Evolutionary conservation across 352 stramenopile species (phyloP).

Genomic region (Phytophthora aleatoria): DNA sequence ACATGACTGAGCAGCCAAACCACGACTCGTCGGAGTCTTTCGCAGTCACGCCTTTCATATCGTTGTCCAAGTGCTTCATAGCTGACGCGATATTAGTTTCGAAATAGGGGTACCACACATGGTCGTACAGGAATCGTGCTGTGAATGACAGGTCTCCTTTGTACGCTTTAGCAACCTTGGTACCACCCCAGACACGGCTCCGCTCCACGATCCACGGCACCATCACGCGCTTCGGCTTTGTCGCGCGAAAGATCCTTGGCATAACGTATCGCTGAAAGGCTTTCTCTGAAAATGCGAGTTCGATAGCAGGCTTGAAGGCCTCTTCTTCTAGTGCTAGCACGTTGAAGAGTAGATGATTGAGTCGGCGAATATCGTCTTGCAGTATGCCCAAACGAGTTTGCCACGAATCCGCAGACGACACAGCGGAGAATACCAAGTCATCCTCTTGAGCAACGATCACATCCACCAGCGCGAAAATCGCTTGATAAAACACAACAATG

Average conservation of each 20-base stretch:
- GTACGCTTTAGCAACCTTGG: slow-evolving; percentile 60
- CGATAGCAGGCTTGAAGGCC: slow-evolving; percentile 59
- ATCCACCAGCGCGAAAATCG: slow-evolving; percentile 66
- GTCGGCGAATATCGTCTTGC: slow-evolving; percentile 73
- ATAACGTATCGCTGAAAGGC: slow-evolving; percentile 81
- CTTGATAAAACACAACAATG: slow-evolving; percentile 62
- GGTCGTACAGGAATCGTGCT: slow-evolving; percentile 78
- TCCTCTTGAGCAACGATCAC: slow-evolving; percentile 65
- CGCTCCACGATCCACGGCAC: slow-evolving; percentile 86
- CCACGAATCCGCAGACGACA: slow-evolving; percentile 54
- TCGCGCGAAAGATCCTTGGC: slow-evolving; percentile 70
- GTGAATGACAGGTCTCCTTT: slow-evolving; percentile 79
- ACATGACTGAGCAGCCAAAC: slow-evolving; percentile 74
- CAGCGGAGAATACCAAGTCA: slow-evolving; percentile 48
- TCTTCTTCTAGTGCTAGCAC: slow-evolving; percentile 75
- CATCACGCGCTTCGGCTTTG: slow-evolving; percentile 67
- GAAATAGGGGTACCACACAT: slow-evolving; percentile 80
- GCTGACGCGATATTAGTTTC: slow-evolving; percentile 63
- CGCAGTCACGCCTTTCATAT: slow-evolving; percentile 33
- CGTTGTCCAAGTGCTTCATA: slow-evolving; percentile 74
- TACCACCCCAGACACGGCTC: slow-evolving; percentile 70
- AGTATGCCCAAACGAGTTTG: slow-evolving; percentile 48
- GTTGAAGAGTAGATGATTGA: slow-evolving; percentile 72
- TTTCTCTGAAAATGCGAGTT: slow-evolving; percentile 68
- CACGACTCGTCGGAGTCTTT: slow-evolving; percentile 53